Percentiles rank a stretch among this genome's conserved stretches.
Evolutionary conservation across 2,329 filamentous ascomycete species (phyloP).

Genomic region (Penicillium sp.): DNA sequence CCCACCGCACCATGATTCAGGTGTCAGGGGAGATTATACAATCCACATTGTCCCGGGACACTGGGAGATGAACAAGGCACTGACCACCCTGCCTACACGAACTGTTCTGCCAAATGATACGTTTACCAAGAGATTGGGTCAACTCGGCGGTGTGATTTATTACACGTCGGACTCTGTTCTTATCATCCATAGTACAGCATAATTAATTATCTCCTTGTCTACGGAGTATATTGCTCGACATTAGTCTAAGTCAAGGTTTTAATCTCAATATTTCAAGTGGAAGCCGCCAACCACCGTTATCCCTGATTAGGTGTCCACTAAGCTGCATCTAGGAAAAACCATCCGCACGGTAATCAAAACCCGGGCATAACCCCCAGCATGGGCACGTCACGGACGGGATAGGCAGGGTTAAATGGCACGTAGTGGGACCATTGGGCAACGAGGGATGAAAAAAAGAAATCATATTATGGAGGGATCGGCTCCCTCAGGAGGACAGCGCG

Average conservation of each 20-base stretch:
- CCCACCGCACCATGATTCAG: no score
- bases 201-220: background rate
- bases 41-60: background rate
- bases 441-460: constrained; percentile 8
- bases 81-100: constrained; percentile 1
- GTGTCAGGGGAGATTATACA: background rate
- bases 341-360: background rate
- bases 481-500: constrained; percentile 1
- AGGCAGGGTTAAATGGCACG: background rate
- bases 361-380: background rate
- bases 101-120: constrained; percentile 3
- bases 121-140: background rate
- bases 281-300: background rate
- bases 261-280: background rate
- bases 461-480: constrained; percentile 9
- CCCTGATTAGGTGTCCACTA: background rate
- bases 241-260: background rate
- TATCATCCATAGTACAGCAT: no score
- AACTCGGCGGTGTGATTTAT: background rate
- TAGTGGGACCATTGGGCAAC: constrained; percentile 18
- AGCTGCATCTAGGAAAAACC: background rate
- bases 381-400: background rate
- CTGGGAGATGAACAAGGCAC: background rate
- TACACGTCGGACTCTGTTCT: background rate
- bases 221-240: background rate